Base-by-base conservation (phyloP, 352 stramenopile species). In the Globisporangium perplexum region DNA sequence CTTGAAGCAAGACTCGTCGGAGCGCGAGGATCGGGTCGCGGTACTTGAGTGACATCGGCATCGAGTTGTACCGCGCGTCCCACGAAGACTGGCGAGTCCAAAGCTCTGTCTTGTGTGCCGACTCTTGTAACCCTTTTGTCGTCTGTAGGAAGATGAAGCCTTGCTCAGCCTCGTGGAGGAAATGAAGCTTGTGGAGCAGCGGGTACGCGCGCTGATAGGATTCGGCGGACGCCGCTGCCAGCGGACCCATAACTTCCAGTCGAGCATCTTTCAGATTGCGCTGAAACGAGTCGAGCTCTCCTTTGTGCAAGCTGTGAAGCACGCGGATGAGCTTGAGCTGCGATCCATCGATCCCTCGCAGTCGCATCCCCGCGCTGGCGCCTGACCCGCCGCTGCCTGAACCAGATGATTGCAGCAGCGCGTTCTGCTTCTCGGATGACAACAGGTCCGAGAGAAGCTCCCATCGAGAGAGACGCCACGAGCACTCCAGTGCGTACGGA, bases 381-480 rank as follows among this genome's bases (percentile, higher is more conserved):
- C 11, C 12, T 15, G 20, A 26, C 4, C 30, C 44, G n/a, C 20
- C 52, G 38, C 35, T n/a, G 18, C 41, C 30, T 4, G 11, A 28
- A 15, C 8, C 43, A 15, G 43, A 50, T 12, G 66, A 75, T 22
- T 67, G 70, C 26, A 88, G 65, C 44, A 88, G 47, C 15, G 78
- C 76, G 15, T 72, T 85, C 50, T 89, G 68, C n/a, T 83, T 84
- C 47, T 92, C 81, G 0, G 82, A 74, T 23, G 82, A 87, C 18
- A 95, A 49, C 24, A 93, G 47, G 57, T 93, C 80, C 10, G 79
- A 63, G 0, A 95, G 62, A 20, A 94, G 62, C 12, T 90, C 79
- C 85, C 85, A 95, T 28, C 83, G 72, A 49, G 79, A 92, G 26
- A 95, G 67, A n/a, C 83, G 72, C 85, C 85, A 95, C 17, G 85